Percentiles rank a stretch among this genome's conserved stretches.
phyloP scores from a whole-genome alignment of 306 rosid genomes.

The Pterocarpus santalinus region DNA sequence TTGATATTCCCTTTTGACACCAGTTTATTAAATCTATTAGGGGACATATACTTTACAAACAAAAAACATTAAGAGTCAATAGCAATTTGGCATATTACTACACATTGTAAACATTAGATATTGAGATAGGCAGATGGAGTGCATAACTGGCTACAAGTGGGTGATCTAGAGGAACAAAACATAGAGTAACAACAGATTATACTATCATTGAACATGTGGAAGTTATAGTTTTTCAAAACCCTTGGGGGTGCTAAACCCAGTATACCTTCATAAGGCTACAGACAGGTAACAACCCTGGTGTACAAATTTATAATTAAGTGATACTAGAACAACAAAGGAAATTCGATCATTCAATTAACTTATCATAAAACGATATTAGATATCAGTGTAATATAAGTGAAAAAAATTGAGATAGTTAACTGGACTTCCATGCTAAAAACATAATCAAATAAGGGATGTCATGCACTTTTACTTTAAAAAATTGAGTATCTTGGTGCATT shows the following conservation, averaged over 20 bases:
- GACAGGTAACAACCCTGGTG: slow-evolving; percentile 12
- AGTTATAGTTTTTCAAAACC: not conserved
- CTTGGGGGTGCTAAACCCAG: not conserved
- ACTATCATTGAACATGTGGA: not conserved
- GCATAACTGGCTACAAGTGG: slow-evolving; percentile 6
- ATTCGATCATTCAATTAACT: slow-evolving; percentile 13
- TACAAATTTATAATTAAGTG: slow-evolving; percentile 2
- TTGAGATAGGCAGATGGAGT: not conserved
- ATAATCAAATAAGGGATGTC: slow-evolving; percentile 30
- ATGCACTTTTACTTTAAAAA: slow-evolving; percentile 55
- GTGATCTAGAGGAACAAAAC: not conserved
- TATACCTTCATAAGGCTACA: not conserved
- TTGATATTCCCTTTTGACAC: not conserved
- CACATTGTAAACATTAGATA: not conserved
- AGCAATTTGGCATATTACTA: slow-evolving; percentile 14
- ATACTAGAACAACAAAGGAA: not conserved
- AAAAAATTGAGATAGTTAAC: slow-evolving; percentile 5
- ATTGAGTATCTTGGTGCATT: slow-evolving; percentile 52
- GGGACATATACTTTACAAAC: slow-evolving; percentile 7
- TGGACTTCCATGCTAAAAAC: slow-evolving; percentile 9
- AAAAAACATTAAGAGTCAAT: not conserved
- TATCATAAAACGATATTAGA: slow-evolving; percentile 9
- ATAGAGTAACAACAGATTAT: not conserved
- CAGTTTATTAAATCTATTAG: not conserved
- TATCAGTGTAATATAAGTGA: not conserved